Conservation (phyloP, 495 filamentous ascomycete genomes). For the Penicillium crystallinum region DNA sequence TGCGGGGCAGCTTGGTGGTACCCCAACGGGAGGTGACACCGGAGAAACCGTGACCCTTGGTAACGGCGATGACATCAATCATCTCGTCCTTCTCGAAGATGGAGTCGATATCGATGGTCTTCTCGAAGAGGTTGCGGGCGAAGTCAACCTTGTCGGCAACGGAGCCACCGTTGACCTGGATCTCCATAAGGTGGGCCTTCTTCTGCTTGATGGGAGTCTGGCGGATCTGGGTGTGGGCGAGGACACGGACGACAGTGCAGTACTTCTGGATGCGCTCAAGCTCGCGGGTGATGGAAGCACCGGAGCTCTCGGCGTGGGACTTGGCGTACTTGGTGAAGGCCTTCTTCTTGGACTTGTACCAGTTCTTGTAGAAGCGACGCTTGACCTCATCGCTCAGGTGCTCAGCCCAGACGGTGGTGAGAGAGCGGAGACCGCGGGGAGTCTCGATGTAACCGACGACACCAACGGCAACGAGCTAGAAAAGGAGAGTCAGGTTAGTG, state of each 20-base stretch:
- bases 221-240: conserved; percentile 99
- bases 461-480: conserved; percentile 96
- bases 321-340: conserved; percentile 99
- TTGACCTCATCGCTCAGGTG: conserved; percentile 97
- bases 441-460: conserved; percentile 99
- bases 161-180: conserved; percentile 98
- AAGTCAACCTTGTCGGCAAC: conserved; percentile 94
- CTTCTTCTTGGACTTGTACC: conserved; percentile 99
- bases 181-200: conserved; percentile 99
- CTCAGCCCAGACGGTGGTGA: conserved; percentile 99
- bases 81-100: conserved; percentile 99
- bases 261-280: conserved; percentile 99
- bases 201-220: conserved; percentile 99
- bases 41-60: conserved; percentile 97
- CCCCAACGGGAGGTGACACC: conserved; percentile 99
- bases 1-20: conserved; percentile 99
- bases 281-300: conserved; percentile 86
- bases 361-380: conserved; percentile 99
- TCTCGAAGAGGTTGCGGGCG: conserved; percentile 93
- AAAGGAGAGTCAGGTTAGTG: conserved; percentile 8
- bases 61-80: conserved; percentile 99
- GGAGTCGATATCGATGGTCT: conserved; percentile 83
- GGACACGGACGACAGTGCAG: conserved; percentile 98
- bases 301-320: conserved; percentile 92
- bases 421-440: conserved; percentile 97